A percentile compares a stretch with the other conserved stretches of the same genome.
phyloP scores from a whole-genome alignment of 176 grass and related monocot genomes.

The Carex myosuroides region DNA sequence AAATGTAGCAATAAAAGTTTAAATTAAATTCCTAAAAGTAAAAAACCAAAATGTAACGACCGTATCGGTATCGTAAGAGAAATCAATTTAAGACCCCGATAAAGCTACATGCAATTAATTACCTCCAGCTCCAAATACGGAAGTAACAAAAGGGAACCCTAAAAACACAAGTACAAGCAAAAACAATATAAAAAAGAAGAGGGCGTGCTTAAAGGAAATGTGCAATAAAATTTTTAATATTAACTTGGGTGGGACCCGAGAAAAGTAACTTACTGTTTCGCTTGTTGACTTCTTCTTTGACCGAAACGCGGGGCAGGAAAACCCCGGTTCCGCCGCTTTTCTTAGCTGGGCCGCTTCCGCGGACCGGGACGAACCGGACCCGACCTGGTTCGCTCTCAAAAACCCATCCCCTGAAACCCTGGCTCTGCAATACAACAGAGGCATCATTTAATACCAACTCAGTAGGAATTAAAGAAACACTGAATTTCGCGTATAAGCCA shows the following conservation, averaged over 20 bases:
- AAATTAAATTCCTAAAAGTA: neutral
- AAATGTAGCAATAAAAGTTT: no score
- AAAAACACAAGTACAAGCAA: neutral
- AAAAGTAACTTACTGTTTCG: constrained; percentile 5
- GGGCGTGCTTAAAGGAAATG: neutral
- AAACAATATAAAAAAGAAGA: neutral
- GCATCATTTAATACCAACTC: constrained; percentile 2
- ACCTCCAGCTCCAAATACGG: neutral
- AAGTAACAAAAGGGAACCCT: neutral
- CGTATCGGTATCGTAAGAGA: neutral
- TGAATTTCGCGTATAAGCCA: neutral
- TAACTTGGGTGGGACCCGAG: neutral
- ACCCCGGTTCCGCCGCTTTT: constrained; percentile 21
- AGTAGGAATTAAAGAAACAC: neutral
- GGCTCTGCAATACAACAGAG: constrained; percentile 2
- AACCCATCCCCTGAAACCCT: constrained; percentile 15
- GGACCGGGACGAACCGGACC: constrained; percentile 9
- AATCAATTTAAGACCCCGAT: neutral
- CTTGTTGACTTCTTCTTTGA: constrained; percentile 22
- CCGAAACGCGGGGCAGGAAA: neutral
- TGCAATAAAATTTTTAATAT: no score
- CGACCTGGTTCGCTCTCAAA: neutral
- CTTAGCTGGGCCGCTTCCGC: neutral
- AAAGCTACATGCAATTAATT: neutral
- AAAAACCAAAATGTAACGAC: neutral